Evolutionary conservation across 116 monocot genomes (phyloP).

Genomic region (Iris pallida): DNA sequence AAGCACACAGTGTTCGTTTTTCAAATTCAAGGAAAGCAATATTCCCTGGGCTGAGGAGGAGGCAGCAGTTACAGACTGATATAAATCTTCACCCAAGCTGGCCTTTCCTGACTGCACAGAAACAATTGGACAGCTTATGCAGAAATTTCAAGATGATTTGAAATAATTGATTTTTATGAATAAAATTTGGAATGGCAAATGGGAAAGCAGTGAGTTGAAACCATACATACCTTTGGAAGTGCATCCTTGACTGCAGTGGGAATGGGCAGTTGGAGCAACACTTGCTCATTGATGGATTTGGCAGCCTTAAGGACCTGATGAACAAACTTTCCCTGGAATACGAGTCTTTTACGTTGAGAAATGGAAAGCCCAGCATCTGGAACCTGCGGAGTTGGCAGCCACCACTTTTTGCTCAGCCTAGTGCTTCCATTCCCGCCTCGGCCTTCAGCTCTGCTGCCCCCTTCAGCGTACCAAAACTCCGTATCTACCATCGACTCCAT

Average conservation of each 20-base stretch:
- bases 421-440: constrained; percentile 9
- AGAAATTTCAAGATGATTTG: too few relatives aligned
- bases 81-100: constrained; percentile 65
- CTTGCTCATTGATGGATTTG: constrained; percentile 88
- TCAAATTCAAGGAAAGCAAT: constrained; percentile 55
- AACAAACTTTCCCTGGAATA: constrained; percentile 66
- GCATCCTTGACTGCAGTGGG: constrained; percentile 50
- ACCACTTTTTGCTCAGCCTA: constrained; percentile 70
- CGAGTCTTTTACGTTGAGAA: constrained; percentile 58
- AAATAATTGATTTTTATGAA: too few relatives aligned
- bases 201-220: too few relatives aligned
- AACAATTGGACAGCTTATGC: too few relatives aligned
- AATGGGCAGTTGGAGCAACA: constrained; percentile 69
- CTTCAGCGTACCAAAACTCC: constrained; percentile 90
- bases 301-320: constrained; percentile 90
- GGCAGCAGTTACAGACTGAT: constrained; percentile 39
- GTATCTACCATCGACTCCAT: constrained; percentile 79
- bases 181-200: too few relatives aligned
- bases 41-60: constrained; percentile 47
- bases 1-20: constrained; percentile 62
- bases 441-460: constrained; percentile 54
- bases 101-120: constrained; percentile 68
- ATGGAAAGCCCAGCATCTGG: constrained; percentile 69
- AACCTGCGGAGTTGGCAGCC: constrained; percentile 82
- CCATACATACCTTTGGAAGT: constrained; percentile 35